Evolutionary conservation across 2,329 filamentous ascomycete species (phyloP), one percentile per base, ranked within the genome.

Genomic region (Helotiales sp.): DNA sequence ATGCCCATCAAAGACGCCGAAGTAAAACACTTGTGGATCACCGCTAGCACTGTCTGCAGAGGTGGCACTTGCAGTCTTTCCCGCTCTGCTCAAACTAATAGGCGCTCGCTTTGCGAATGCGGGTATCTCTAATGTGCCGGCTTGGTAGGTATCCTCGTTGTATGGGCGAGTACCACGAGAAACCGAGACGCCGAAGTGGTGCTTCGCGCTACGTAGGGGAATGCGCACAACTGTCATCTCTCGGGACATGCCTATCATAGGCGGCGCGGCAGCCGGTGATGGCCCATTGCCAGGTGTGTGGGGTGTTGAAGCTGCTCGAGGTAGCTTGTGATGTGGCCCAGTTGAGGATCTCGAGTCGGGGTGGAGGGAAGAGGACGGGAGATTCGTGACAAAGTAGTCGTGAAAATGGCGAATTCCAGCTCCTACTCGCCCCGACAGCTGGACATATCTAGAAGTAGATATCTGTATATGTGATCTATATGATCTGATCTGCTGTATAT

Each of bases 1-100:
- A 80, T 99, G 96, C 2, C 96, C 96, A 79, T 99, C 96, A 76
- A 98, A 99, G 1, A 98, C 89, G 1, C 88, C 94, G 84, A 97
- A 99, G 79, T 98, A 99, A 79, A 99, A 99, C 37, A 98, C 90
- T 77, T 98, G 95, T 1, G 95, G 95, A 76, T 98, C 95, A 2
- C 95, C 95, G 70, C 88, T 91, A 1, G 91, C 88, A 71, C 90
- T 91, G 66, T 92, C 91, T 6, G 93, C 92, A 10, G 84, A 87
- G 26, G 86, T 92, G 59, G 86, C 89, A 79, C 88, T 88, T 3
- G 43, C 43, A 32, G 69, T 70, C 24, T 64, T 63, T 10, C 69
- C 65, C 20, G 59, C 67, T 17, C 75, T 58, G 63, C 71, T 77
- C 50, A 86, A 74, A 73, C 85, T 89, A 69, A 92, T 85, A 13